Evolutionary conservation across 75 land plant species (phyloP).

Genomic region (Pseudotsuga menziesii): DNA sequence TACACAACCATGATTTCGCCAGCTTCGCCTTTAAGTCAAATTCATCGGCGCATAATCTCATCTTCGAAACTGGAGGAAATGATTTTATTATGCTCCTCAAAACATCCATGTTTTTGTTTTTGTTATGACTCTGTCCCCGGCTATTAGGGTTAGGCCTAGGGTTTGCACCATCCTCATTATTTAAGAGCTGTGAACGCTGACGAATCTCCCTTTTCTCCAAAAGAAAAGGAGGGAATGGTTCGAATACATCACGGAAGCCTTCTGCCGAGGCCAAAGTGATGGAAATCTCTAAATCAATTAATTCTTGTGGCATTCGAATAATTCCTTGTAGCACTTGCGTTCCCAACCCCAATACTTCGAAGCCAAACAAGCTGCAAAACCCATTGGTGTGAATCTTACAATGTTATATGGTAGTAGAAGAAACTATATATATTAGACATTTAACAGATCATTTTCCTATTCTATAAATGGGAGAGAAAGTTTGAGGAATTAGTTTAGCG

Average conservation of each 20-base stretch:
- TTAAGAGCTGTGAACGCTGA: background rate
- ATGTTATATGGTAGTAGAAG: too few relatives aligned
- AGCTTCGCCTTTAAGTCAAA: background rate
- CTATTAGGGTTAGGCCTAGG: too few relatives aligned
- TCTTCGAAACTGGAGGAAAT: constrained; percentile 11
- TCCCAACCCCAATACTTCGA: constrained; percentile 29
- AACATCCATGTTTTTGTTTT: too few relatives aligned
- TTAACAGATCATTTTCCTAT: too few relatives aligned
- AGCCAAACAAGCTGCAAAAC: constrained; percentile 14
- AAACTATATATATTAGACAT: too few relatives aligned
- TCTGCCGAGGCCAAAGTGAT: constrained; percentile 11
- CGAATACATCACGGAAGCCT: constrained; percentile 19
- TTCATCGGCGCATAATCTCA: too few relatives aligned
- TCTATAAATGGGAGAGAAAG: too few relatives aligned
- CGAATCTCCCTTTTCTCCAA: constrained; percentile 13
- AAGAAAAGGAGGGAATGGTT: constrained; percentile 27
- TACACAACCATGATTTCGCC: background rate
- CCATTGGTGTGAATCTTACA: too few relatives aligned
- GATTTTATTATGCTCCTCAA: too few relatives aligned
- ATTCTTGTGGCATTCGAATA: background rate
- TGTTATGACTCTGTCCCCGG: too few relatives aligned
- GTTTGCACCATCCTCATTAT: too few relatives aligned
- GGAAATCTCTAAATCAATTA: constrained; percentile 28
- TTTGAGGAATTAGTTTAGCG: too few relatives aligned
- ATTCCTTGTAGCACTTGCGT: constrained; percentile 21